phyloP scores from a whole-genome alignment of 768 basidiomycete species.

The Phlebiopsis gigantea region DNA sequence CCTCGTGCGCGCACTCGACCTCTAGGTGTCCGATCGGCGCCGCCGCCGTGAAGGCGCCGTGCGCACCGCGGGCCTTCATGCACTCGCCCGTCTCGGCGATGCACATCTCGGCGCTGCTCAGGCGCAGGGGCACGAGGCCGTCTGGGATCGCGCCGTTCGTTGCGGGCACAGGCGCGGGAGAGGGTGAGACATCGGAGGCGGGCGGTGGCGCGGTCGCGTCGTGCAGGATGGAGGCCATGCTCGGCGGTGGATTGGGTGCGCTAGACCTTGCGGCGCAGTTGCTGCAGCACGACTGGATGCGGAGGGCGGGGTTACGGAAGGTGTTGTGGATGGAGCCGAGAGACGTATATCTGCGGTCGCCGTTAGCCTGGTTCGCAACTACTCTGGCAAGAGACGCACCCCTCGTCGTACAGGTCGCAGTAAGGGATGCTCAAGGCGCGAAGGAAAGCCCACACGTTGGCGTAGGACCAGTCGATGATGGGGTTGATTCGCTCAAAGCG shows the following conservation, averaged over 20 bases:
- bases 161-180: too few relatives aligned
- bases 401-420: constrained; percentile 86
- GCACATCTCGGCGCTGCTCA: constrained; percentile 8
- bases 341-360: constrained; percentile 77
- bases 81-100: constrained; percentile 10
- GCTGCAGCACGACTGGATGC: constrained; percentile 19
- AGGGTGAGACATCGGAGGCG: too few relatives aligned
- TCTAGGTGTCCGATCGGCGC: neutral
- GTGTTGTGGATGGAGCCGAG: constrained; percentile 96
- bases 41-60: neutral
- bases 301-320: constrained; percentile 83
- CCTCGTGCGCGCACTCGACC: too few relatives aligned
- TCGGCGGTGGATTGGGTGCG: neutral
- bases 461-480: constrained; percentile 92
- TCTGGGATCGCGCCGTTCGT: constrained; percentile 16
- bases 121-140: constrained; percentile 18
- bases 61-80: neutral
- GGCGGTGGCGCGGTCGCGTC: constrained; percentile 15
- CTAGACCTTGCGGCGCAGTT: constrained; percentile 16
- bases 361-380: neutral
- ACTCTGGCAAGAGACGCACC: constrained; percentile 45
- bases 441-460: constrained; percentile 86
- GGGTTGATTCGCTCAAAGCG: constrained; percentile 87
- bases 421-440: constrained; percentile 72
- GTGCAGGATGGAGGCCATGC: neutral